These are phyloP conservation scores for Trichocladium antarcticum DNA, from an alignment of 495 filamentous ascomycete genomes.

Conservation along the genomic window DNA sequence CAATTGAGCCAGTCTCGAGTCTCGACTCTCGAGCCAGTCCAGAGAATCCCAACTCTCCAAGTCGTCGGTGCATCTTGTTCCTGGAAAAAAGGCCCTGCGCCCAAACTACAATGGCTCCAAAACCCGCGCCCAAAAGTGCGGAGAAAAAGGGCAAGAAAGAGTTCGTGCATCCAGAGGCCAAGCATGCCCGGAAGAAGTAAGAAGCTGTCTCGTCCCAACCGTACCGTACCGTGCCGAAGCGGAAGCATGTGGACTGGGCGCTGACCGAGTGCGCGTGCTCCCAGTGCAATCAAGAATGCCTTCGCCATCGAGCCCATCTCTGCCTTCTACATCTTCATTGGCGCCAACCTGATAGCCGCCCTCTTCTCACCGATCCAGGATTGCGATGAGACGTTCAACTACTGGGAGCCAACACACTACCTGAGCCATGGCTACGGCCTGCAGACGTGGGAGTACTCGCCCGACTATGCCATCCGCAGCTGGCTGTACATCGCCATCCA, in stretches of 20 bases:
- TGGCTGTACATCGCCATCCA: slow-evolving; percentile 91
- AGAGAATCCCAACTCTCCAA: not conserved
- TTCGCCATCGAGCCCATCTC: slow-evolving; percentile 60
- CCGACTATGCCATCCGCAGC: slow-evolving; percentile 87
- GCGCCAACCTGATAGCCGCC: slow-evolving; percentile 65
- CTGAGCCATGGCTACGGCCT: slow-evolving; percentile 84
- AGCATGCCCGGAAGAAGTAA: slow-evolving; percentile 39
- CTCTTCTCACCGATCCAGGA: slow-evolving; percentile 86
- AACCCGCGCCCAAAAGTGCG: slow-evolving; percentile 8
- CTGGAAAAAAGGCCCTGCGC: not conserved
- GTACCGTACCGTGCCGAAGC: not conserved
- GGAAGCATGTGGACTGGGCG: not conserved
- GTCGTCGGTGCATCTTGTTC: too few relatives aligned
- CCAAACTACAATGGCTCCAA: slow-evolving; percentile 21
- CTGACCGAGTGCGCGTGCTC: slow-evolving; percentile 13
- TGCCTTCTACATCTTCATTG: slow-evolving; percentile 66
- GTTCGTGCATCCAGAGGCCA: slow-evolving; percentile 35
- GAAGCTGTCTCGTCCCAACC: too few relatives aligned
- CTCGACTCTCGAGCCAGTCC: not conserved
- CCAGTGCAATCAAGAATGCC: slow-evolving; percentile 40
- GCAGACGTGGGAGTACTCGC: slow-evolving; percentile 98
- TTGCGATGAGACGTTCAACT: slow-evolving; percentile 98
- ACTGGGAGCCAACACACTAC: slow-evolving; percentile 97
- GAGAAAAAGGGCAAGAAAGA: slow-evolving; percentile 16
- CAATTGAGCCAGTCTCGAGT: not conserved